Conservation (phyloP, 768 basidiomycete genomes). For the Phanerodontia chrysosporium region DNA sequence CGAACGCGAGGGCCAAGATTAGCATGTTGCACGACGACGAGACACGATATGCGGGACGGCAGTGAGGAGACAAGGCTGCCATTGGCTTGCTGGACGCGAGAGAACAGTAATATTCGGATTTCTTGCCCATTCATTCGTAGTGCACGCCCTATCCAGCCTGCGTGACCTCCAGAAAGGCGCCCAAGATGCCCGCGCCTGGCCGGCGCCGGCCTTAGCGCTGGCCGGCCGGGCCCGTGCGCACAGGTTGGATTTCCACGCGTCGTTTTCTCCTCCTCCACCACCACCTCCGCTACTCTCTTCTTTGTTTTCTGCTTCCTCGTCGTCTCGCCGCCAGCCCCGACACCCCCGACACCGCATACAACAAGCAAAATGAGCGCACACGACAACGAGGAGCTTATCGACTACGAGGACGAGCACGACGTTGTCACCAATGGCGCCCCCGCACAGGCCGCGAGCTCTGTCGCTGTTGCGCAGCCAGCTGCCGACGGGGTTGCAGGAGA, state of each 20-base stretch:
- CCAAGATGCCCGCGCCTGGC: neutral
- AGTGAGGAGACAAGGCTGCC: neutral
- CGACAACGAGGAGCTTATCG: slow-evolving; percentile 90
- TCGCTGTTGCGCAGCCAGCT: slow-evolving; percentile 27
- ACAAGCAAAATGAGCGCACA: slow-evolving; percentile 61
- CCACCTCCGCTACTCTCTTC: slow-evolving; percentile 16
- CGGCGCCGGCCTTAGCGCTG: slow-evolving; percentile 9
- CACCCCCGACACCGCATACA: slow-evolving; percentile 22
- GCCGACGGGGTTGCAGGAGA: slow-evolving; percentile 64
- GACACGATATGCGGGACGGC: neutral
- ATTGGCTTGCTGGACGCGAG: neutral
- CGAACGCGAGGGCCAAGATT: neutral
- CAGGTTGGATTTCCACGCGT: slow-evolving; percentile 15
- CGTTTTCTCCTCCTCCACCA: slow-evolving; percentile 19
- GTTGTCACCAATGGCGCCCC: slow-evolving; percentile 57
- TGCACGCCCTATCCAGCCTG: neutral
- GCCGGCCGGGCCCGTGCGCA: slow-evolving; percentile 14
- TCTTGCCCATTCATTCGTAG: neutral
- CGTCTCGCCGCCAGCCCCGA: slow-evolving; percentile 27
- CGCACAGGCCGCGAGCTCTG: slow-evolving; percentile 32
- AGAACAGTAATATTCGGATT: neutral
- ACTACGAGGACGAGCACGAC: slow-evolving; percentile 91
- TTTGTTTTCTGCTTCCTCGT: slow-evolving; percentile 22
- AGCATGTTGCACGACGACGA: neutral
- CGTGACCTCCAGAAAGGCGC: neutral